Base-by-base conservation (phyloP, 2,329 filamentous ascomycete species). In the Ophiocordyceps camponoti-leonardi region DNA sequence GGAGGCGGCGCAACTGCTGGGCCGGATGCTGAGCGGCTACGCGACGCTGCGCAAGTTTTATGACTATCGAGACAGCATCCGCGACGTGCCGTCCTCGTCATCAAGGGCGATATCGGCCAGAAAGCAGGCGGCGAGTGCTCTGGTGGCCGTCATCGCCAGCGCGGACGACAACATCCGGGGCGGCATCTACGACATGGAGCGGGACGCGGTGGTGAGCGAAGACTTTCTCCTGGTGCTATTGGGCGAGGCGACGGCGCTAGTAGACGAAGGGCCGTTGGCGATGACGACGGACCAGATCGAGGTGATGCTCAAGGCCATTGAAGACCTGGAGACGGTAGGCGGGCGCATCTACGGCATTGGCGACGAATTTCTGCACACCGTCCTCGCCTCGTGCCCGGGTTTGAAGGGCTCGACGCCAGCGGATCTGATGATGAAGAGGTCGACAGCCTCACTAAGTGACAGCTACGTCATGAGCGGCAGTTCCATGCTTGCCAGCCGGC, bases 41-140 rank as follows among this genome's bases (percentile, higher is more conserved):
- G 90, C 88, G 20, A 94, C 87, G 0, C 69, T 96, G 19, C 83
- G 90, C 33, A 82, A 81, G 52, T 95, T 90, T 66, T 96, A 94
- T 61, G 82, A 88, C 50, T 73, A 88, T n/a, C 78, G 90, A 43
- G 90, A 96, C 56, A 50, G 56, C 13, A 52, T 56, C n/a, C 54
- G 58, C 28, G 54, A 52, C 4, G 49, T 57, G 37, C 56, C 60
- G 1, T 44, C 56, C 4, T 49, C 60, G 2, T 44, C 56, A 3
- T 49, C 58, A 22, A 65, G 66, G 47, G 72, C 79, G 0, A 64
- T 79, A 20, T 69, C 74, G 13, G 69, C 81, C 19, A 83, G 79
- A 52, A 75, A 77, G 46, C 77, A 82, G 51, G 72, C 88, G 6
- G 84, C 82, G 0, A 71, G 75, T 41, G 81, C 86, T 1, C 68